phyloP scores from a whole-genome alignment of 1,284 basidiomycete species.

The Abortiporus biennis region DNA sequence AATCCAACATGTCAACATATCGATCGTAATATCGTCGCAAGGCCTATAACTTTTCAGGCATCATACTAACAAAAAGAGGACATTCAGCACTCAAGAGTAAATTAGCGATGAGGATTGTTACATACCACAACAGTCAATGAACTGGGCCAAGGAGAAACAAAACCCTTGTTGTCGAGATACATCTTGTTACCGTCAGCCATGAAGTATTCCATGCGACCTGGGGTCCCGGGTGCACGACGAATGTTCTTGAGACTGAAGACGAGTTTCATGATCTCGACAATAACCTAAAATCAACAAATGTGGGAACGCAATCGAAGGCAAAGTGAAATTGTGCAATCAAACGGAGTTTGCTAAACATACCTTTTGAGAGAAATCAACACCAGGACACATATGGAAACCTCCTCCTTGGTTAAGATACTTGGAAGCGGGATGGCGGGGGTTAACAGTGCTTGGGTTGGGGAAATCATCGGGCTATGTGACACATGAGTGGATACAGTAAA shows the following conservation, averaged over 20 bases:
- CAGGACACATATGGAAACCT: conserved; percentile 40
- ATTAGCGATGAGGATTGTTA: too few species aligned
- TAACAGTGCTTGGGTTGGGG: conserved; percentile 35
- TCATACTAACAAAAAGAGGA: not conserved
- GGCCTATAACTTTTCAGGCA: too few species aligned
- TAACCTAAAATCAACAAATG: conserved; percentile 16
- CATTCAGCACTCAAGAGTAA: too few species aligned
- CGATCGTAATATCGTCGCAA: too few species aligned
- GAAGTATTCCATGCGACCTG: conserved; percentile 34
- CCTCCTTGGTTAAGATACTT: conserved; percentile 36
- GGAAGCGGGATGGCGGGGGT: conserved; percentile 31
- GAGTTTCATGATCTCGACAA: conserved; percentile 37
- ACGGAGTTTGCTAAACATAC: conserved; percentile 8
- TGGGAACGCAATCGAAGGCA: not conserved
- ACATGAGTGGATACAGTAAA: not conserved
- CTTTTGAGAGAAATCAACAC: conserved; percentile 30
- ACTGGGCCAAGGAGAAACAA: conserved; percentile 23
- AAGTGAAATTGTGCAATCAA: too few species aligned
- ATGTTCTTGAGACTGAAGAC: conserved; percentile 41
- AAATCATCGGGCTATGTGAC: conserved; percentile 32
- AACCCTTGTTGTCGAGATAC: conserved; percentile 22
- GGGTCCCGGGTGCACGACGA: conserved; percentile 34
- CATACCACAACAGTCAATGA: conserved; percentile 23
- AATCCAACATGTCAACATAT: too few species aligned
- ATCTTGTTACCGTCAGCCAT: conserved; percentile 16